Evolutionary conservation across 2,329 filamentous ascomycete genomes (phyloP).

Genomic region (Lecanicillium sp.): DNA sequence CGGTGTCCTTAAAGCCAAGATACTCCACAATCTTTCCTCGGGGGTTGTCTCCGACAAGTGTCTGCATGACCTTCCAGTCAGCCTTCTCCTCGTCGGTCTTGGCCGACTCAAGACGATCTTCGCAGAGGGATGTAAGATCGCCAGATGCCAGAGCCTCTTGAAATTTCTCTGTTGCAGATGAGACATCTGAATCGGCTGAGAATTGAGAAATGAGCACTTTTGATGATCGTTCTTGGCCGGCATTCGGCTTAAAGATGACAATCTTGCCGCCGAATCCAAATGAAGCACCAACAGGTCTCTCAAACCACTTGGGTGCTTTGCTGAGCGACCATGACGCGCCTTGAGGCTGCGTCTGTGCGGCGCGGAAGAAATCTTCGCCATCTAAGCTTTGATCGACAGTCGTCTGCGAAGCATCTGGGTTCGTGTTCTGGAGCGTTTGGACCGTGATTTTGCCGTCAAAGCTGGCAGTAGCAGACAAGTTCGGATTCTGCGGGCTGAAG

Average conservation of each 20-base stretch:
- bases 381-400: slow-evolving; percentile 64
- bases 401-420: slow-evolving; percentile 61
- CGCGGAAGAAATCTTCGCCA: slow-evolving; percentile 93
- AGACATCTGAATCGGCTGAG: slow-evolving; percentile 76
- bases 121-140: slow-evolving; percentile 70
- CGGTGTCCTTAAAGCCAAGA: slow-evolving; percentile 66
- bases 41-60: slow-evolving; percentile 76
- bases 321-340: slow-evolving; percentile 78
- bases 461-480: slow-evolving; percentile 85
- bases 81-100: slow-evolving; percentile 86
- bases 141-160: slow-evolving; percentile 73
- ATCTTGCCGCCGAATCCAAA: slow-evolving; percentile 96
- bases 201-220: slow-evolving; percentile 82
- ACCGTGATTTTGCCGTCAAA: slow-evolving; percentile 95
- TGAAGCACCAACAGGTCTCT: slow-evolving; percentile 74
- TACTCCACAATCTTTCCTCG: slow-evolving; percentile 80
- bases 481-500: slow-evolving; percentile 90
- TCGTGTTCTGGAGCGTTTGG: slow-evolving; percentile 91
- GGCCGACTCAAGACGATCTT: slow-evolving; percentile 65
- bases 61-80: slow-evolving; percentile 92
- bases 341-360: slow-evolving; percentile 85
- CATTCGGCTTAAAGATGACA: slow-evolving; percentile 59
- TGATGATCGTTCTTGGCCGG: slow-evolving; percentile 60
- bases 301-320: slow-evolving; percentile 84
- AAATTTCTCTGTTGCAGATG: slow-evolving; percentile 77